Base-by-base conservation (phyloP, 2,329 filamentous ascomycete genomes). In the Xylariaceae sp. region DNA sequence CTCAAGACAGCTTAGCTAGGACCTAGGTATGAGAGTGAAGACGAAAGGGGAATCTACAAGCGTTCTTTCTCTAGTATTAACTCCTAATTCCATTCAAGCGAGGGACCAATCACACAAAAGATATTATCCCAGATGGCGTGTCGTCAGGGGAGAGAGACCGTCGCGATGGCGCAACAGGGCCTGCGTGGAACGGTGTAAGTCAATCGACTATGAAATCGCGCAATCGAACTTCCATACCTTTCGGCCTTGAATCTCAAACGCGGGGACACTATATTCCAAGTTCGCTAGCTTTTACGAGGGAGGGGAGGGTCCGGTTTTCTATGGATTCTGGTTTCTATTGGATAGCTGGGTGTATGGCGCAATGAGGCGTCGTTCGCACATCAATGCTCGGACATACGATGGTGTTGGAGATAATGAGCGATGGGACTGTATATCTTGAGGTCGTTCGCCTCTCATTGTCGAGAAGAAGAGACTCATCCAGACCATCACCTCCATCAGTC, bases 141-240 rank as follows among this genome's bases (percentile, higher is more conserved):
- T 30, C 23, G 23, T 30, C 23, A 30, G 23, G 23, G 23, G 23
- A 30, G 23, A 30, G 45, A 47, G 9, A 37, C 49, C 23, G 34
- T 55, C 48, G 17, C 51, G 37, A 48, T 50, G 50, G 48, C 15
- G 53, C 7, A 23, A 18, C 8, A 10, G 37, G 35, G 47, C 54
- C 44, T 51, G 23, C 23, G 4, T 30, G 23, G 23, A 30, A 30
- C 23, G 23, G 23, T 30, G 23, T 30, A 30, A 30, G 23, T 30
- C 23, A 30, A 41, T 41, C 37, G 37, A 41, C 11, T 13, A 7
- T 41, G 37, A 41, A 41, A 41, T 10, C 37, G 65, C 68, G 68
- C 68, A 67, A 70, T 70, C 61, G 53, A 65, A 60, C 67, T 67
- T 67, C 64, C 64, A 65, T 66, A 61, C 61, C 68, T 69, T 30